phyloP scores from a whole-genome alignment of 208 protist species.

The Wallacemonas collosoma region DNA sequence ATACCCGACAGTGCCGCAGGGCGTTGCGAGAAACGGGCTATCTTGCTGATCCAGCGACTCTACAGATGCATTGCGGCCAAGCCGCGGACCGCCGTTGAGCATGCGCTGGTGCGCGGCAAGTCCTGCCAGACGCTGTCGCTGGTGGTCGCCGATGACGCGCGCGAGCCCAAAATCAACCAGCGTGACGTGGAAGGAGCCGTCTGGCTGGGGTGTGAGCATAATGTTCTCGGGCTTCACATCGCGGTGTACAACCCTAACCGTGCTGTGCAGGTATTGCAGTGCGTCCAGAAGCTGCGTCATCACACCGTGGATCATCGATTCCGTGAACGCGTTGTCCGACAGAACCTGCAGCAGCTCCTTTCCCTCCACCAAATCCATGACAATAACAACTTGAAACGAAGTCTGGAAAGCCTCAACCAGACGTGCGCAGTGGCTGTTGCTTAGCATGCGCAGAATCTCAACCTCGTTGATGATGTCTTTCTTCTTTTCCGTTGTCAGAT shows the following conservation, averaged over 20 bases:
- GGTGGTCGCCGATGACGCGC: constrained; percentile 25
- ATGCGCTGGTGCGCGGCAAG: constrained; percentile 4
- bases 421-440: constrained; percentile 69
- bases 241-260: constrained; percentile 75
- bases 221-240: constrained; percentile 92
- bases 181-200: constrained; percentile 47
- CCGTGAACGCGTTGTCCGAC: constrained; percentile 55
- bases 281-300: constrained; percentile 75
- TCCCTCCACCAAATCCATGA: constrained; percentile 82
- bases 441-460: constrained; percentile 58
- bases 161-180: constrained; percentile 89
- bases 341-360: constrained; percentile 79
- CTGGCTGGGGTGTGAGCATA: constrained; percentile 44
- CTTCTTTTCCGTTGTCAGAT: constrained; percentile 70
- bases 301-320: constrained; percentile 59
- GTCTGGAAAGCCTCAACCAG: constrained; percentile 86
- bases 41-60: constrained; percentile 45
- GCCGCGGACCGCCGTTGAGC: neutral
- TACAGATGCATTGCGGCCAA: constrained; percentile 21
- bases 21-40: constrained; percentile 81
- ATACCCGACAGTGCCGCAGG: constrained; percentile 87
- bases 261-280: constrained; percentile 81
- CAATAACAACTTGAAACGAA: constrained; percentile 72
- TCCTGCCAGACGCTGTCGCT: neutral
- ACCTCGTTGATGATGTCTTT: constrained; percentile 84